Base-by-base conservation (phyloP, 2,329 filamentous ascomycete genomes). In the Sclerotinia subarctica region DNA sequence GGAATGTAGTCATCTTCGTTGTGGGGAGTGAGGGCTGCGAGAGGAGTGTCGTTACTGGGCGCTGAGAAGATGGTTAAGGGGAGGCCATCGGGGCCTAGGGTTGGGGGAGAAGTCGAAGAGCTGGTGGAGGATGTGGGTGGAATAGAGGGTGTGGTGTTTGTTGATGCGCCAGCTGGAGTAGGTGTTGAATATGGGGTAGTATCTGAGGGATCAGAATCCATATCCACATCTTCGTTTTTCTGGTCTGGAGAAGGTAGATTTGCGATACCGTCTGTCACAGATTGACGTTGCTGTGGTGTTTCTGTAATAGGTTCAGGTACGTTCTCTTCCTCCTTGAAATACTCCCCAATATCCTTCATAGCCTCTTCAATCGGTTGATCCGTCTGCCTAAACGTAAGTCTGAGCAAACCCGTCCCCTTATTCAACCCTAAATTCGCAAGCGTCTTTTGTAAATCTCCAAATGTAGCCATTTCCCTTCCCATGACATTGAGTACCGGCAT, bases 391-490 rank as follows among this genome's bases (percentile, higher is more conserved):
- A 94, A 98, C 46, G 84, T 88, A 69, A 99, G 80, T 68, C 92
- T 86, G 66, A 99, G 84, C 67, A 97, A 80, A 5, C 92, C 89
- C 75, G 86, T 94, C 7, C 95, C 94, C 59, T 87, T 90, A 76
- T 94, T 96, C 75, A 96, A 90, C 0, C 95, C 95, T 24, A 98
- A 81, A 77, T 97, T 92, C 6, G 88, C 89, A 57, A 99, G 80
- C 0, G 92, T 94, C 82, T 96, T 96, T 78, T 97, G 93, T 68
- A 98, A 84, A 75, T 96, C 94, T 24, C 83, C 82, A 74, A 98
- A 92, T 0, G 86, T 88, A 3, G 89, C 85, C 21, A 97, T 80
- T 73, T 94, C 92, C 74, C 92, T 85, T 13, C 90, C 92, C 85
- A 96, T 90, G 71, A 97, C 86, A 71, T 94, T 90, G 66, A 98